These are phyloP conservation scores for Eucalyptus lansdowneana DNA, from an alignment of 345 rosid species.

Conservation along the genomic window DNA sequence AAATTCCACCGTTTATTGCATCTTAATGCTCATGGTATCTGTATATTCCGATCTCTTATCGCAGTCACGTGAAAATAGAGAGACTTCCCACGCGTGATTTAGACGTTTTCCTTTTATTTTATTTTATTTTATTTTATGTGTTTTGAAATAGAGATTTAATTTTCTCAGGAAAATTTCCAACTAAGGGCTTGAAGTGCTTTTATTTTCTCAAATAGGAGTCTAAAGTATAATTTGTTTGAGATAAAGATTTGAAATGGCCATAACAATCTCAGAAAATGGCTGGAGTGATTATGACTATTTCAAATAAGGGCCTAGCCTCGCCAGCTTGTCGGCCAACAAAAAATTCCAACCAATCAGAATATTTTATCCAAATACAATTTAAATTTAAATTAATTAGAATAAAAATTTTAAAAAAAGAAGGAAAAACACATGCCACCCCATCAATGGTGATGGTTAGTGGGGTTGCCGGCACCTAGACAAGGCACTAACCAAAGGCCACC, in stretches of 20 bases:
- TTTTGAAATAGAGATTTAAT: rapidly evolving
- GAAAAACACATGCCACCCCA: rapidly evolving
- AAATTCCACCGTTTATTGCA: background rate
- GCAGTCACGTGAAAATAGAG: background rate
- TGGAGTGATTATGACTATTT: too few species aligned
- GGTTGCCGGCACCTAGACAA: rapidly evolving
- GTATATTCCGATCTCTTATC: background rate
- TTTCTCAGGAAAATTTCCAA: rapidly evolving
- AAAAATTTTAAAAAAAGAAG: too few species aligned
- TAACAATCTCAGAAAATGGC: rapidly evolving
- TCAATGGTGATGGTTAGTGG: rapidly evolving
- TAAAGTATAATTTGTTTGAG: too few species aligned
- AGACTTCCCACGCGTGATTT: background rate
- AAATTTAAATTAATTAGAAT: too few species aligned
- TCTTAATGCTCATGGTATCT: background rate
- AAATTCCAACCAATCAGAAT: rapidly evolving
- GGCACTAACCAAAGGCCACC: too few species aligned
- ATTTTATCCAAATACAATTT: too few species aligned
- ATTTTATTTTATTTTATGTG: too few species aligned
- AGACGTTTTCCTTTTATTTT: background rate
- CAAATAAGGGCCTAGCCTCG: too few species aligned
- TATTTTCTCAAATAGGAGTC: too few species aligned
- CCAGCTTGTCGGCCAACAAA: rapidly evolving
- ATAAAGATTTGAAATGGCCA: too few species aligned
- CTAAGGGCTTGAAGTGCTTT: rapidly evolving